phyloP scores from a whole-genome alignment of 768 basidiomycete species.

The Boletellus emodensis region DNA sequence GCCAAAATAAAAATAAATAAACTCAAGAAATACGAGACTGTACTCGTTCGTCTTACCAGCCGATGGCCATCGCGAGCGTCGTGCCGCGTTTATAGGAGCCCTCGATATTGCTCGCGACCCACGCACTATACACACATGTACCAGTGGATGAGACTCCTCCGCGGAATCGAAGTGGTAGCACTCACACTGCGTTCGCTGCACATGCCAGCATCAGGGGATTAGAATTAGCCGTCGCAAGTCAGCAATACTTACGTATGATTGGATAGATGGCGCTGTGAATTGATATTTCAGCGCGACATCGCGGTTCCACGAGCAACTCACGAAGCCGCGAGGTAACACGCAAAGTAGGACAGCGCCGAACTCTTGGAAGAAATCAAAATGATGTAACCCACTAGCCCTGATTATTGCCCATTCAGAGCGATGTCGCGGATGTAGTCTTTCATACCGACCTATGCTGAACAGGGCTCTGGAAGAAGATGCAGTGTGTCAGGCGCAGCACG shows the following conservation, averaged over 20 bases:
- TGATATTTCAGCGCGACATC: neutral
- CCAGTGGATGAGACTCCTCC: neutral
- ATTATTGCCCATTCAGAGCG: slow-evolving; percentile 1
- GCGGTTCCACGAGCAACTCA: slow-evolving; percentile 32
- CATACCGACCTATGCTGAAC: slow-evolving; percentile 30
- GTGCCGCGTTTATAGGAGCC: slow-evolving; percentile 72
- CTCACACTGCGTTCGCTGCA: slow-evolving; percentile 50
- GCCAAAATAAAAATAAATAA: neutral
- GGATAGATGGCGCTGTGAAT: slow-evolving; percentile 43
- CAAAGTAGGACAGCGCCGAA: slow-evolving; percentile 68
- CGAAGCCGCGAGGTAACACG: slow-evolving; percentile 67
- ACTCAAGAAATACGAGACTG: slow-evolving; percentile 12
- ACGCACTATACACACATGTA: slow-evolving; percentile 42
- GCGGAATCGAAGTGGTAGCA: slow-evolving; percentile 10
- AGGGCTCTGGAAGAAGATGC: slow-evolving; percentile 18
- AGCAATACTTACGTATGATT: slow-evolving; percentile 36
- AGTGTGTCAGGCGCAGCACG: slow-evolving; percentile 1
- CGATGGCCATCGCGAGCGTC: slow-evolving; percentile 67
- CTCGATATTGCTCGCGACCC: slow-evolving; percentile 70
- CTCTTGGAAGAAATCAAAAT: slow-evolving; percentile 59
- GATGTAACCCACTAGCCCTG: slow-evolving; percentile 57
- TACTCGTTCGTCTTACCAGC: slow-evolving; percentile 33
- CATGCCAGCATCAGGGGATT: neutral
- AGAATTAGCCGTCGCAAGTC: neutral
- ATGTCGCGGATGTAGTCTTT: too few species aligned